Conservation (phyloP, 768 basidiomycete genomes). For the Russula lepida region DNA sequence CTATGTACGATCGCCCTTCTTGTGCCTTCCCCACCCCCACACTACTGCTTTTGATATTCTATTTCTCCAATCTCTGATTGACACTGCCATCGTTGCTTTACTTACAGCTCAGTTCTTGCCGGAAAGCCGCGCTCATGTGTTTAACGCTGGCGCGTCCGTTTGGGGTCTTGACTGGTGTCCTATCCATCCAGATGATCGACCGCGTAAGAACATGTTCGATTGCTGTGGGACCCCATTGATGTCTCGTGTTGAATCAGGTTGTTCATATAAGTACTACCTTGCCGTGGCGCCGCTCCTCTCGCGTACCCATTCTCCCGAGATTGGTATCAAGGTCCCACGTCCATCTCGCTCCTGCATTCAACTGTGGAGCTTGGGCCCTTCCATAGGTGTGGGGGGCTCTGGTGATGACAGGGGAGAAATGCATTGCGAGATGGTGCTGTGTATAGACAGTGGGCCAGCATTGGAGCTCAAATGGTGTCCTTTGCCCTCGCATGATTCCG, state of each 20-base stretch:
- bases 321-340: constrained; percentile 50
- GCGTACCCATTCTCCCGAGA: constrained; percentile 49
- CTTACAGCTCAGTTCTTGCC: constrained; percentile 49
- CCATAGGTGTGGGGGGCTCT: not conserved
- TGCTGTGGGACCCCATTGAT: not conserved
- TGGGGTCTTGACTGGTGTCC: constrained; percentile 96
- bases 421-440: constrained; percentile 78
- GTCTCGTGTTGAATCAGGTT: constrained; percentile 30
- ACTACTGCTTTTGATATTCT: not conserved
- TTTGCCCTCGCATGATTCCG: constrained; percentile 64
- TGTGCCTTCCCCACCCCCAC: not conserved
- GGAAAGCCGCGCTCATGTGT: constrained; percentile 55
- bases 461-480: constrained; percentile 91
- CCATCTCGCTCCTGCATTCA: constrained; percentile 69
- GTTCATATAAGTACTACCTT: constrained; percentile 64
- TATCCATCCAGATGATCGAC: constrained; percentile 48
- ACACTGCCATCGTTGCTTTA: not conserved
- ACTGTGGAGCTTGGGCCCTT: constrained; percentile 60
- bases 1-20: constrained; percentile 41
- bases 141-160: constrained; percentile 85
- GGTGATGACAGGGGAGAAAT: constrained; percentile 39
- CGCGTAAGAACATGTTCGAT: constrained; percentile 33
- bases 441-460: constrained; percentile 72
- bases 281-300: constrained; percentile 74
- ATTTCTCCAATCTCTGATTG: not conserved